Evolutionary conservation across 495 filamentous ascomycete species (phyloP).

Genomic region (Penicillium antarcticum): DNA sequence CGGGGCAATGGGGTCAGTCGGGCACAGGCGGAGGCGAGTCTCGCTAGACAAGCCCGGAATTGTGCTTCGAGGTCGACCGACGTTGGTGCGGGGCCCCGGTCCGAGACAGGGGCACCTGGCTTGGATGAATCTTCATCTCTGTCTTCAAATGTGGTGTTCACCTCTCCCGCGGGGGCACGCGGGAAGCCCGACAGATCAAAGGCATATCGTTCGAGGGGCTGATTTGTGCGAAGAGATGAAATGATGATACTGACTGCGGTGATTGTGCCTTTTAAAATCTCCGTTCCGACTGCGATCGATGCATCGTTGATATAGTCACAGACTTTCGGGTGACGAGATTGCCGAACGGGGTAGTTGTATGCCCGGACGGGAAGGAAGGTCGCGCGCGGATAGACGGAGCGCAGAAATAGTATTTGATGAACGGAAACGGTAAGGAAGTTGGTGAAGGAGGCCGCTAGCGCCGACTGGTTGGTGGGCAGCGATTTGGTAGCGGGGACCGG

Average conservation of each 20-base stretch:
- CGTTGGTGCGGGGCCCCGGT: conserved; percentile 32
- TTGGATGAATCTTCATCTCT: conserved; percentile 42
- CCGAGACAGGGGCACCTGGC: conserved; percentile 32
- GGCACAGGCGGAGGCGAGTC: conserved; percentile 52
- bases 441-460: conserved; percentile 47
- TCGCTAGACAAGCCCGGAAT: conserved; percentile 58
- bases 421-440: conserved; percentile 84
- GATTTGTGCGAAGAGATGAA: conserved; percentile 54
- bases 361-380: conserved; percentile 80
- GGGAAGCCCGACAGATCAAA: conserved; percentile 82
- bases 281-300: conserved; percentile 67
- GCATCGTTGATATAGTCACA: conserved; percentile 89
- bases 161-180: conserved; percentile 48
- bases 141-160: conserved; percentile 52
- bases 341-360: conserved; percentile 86
- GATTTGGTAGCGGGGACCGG: conserved; percentile 42
- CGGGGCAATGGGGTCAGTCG: conserved; percentile 62
- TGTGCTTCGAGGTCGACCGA: conserved; percentile 67
- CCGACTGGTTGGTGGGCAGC: conserved; percentile 45
- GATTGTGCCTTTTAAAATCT: conserved; percentile 71
- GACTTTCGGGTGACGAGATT: conserved; percentile 85
- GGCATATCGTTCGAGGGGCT: conserved; percentile 74
- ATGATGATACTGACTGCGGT: conserved; percentile 72
- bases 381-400: conserved; percentile 72
- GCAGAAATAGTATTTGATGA: conserved; percentile 90